Percentiles rank a stretch among this genome's conserved stretches.
Conservation (phyloP, 495 filamentous ascomycete genomes). For the Xylaria bambusicola region DNA sequence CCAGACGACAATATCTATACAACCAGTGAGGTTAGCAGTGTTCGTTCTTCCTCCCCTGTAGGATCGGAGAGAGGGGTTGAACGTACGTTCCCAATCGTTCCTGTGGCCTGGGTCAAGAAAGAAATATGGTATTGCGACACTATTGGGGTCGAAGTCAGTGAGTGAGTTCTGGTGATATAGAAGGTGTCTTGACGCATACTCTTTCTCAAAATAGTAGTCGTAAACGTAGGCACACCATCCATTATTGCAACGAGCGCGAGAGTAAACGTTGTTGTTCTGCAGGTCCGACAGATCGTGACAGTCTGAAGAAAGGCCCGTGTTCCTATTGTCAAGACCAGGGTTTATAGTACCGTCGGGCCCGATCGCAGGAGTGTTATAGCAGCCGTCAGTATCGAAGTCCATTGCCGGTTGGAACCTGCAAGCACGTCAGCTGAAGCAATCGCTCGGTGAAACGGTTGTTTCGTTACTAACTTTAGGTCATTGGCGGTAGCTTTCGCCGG, state of each 20-base stretch:
- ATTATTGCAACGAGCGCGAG: constrained; percentile 46
- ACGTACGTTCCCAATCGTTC: constrained; percentile 55
- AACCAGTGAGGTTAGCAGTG: too few relatives aligned
- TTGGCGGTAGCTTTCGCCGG: constrained; percentile 42
- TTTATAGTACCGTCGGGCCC: constrained; percentile 38
- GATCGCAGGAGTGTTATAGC: constrained; percentile 51
- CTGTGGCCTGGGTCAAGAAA: constrained; percentile 37
- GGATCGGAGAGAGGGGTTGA: too few relatives aligned
- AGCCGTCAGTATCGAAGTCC: constrained; percentile 50
- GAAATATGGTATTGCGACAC: constrained; percentile 36
- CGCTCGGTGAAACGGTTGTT: not conserved
- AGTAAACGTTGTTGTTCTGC: constrained; percentile 49
- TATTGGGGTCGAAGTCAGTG: not conserved
- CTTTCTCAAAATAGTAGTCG: constrained; percentile 53
- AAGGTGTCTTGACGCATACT: constrained; percentile 18
- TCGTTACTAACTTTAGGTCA: constrained; percentile 35
- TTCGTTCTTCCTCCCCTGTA: too few relatives aligned
- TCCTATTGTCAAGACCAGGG: constrained; percentile 38
- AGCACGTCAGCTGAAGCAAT: not conserved
- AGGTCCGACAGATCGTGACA: constrained; percentile 46
- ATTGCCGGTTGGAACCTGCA: constrained; percentile 44
- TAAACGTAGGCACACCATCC: constrained; percentile 50
- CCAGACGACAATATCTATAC: constrained; percentile 50
- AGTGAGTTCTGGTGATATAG: not conserved
- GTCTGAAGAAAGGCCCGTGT: constrained; percentile 31